These are phyloP conservation scores for Debaryomyces prosopidis DNA, from an alignment of 805 yeast species.

Conservation along the genomic window DNA sequence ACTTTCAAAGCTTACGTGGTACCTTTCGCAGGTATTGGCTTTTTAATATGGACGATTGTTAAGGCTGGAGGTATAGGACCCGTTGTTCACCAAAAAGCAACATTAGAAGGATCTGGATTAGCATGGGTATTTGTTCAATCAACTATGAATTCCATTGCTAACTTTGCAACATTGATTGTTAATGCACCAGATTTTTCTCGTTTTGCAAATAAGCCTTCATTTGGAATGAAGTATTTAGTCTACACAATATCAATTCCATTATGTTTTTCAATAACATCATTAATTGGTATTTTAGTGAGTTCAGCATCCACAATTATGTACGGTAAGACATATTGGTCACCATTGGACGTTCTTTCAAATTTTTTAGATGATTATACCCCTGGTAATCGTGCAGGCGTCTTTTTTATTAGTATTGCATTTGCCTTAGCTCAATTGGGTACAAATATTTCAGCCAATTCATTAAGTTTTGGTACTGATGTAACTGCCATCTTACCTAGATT, in stretches of 20 bases:
- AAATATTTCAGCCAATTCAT: constrained; percentile 42
- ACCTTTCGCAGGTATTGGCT: constrained; percentile 82
- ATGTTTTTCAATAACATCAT: constrained; percentile 75
- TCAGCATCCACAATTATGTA: constrained; percentile 71
- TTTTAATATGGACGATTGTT: constrained; percentile 79
- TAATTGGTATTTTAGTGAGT: constrained; percentile 82
- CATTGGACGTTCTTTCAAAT: constrained; percentile 69
- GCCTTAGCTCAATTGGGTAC: constrained; percentile 46
- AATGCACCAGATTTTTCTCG: constrained; percentile 91
- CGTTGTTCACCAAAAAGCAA: constrained; percentile 53
- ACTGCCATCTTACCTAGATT: constrained; percentile 40
- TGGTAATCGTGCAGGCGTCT: constrained; percentile 45
- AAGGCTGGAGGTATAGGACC: constrained; percentile 82
- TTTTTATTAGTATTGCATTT: constrained; percentile 37
- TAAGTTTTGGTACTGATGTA: constrained; percentile 43
- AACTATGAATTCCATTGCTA: constrained; percentile 78
- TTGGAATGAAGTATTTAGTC: constrained; percentile 39
- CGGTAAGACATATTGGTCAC: constrained; percentile 78
- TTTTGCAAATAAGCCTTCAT: constrained; percentile 56
- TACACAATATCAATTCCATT: constrained; percentile 68
- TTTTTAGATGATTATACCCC: constrained; percentile 50
- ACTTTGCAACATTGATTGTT: constrained; percentile 84
- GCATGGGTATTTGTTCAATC: constrained; percentile 85
- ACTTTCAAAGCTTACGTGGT: constrained; percentile 76
- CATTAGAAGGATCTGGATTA: constrained; percentile 57